Conservation (phyloP, 805 yeast genomes). For the Kazachstania taianensis region DNA sequence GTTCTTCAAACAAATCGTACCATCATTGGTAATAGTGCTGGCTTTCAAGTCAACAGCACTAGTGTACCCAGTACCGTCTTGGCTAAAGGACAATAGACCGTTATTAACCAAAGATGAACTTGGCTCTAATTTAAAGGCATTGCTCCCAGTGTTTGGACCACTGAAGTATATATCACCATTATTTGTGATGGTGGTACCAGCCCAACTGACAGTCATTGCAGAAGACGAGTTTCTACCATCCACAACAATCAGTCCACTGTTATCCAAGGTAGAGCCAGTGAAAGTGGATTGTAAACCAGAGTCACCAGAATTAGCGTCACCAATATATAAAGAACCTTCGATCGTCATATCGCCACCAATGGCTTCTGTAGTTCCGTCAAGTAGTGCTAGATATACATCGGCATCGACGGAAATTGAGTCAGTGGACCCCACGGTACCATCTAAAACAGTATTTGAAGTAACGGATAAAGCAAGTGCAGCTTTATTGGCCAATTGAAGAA, state of each 20-base stretch:
- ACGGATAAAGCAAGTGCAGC: no score
- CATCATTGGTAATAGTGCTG: constrained; percentile 6
- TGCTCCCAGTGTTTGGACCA: constrained; percentile 4
- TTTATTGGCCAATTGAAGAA: no score
- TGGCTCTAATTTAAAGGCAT: constrained; percentile 6
- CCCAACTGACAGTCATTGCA: constrained; percentile 6
- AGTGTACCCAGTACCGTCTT: constrained; percentile 3
- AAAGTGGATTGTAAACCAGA: constrained; percentile 5
- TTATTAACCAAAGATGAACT: constrained; percentile 4
- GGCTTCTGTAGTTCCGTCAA: constrained; percentile 6
- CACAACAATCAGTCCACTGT: constrained; percentile 10
- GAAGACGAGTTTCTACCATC: constrained; percentile 6
- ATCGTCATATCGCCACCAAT: constrained; percentile 4
- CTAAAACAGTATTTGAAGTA: not conserved
- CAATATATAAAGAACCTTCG: constrained; percentile 9
- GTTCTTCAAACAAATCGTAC: constrained; percentile 10
- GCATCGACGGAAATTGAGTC: constrained; percentile 5
- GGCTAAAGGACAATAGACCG: constrained; percentile 9
- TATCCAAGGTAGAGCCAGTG: constrained; percentile 4
- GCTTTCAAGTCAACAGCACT: constrained; percentile 2
- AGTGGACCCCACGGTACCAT: not conserved
- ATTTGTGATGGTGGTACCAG: constrained; percentile 6
- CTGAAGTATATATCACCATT: constrained; percentile 9
- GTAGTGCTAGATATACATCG: constrained; percentile 7
- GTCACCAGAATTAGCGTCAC: constrained; percentile 5